Evolutionary conservation across 495 filamentous ascomycete species (phyloP).

Genomic region (Neurospora sp.): DNA sequence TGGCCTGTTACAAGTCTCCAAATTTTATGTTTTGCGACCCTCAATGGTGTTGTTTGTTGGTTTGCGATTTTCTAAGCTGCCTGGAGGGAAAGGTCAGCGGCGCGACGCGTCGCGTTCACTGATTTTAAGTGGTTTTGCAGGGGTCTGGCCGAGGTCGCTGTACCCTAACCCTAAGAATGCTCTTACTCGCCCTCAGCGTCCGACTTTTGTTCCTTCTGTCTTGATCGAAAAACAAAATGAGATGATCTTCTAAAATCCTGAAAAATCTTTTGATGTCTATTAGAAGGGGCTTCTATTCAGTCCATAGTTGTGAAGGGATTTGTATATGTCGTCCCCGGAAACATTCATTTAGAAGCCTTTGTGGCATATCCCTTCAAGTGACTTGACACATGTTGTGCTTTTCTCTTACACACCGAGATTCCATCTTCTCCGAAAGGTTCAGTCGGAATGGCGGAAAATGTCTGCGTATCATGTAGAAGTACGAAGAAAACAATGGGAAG

Average conservation of each 20-base stretch:
- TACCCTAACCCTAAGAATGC: constrained; percentile 11
- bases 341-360: background rate
- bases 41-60: background rate
- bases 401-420: background rate
- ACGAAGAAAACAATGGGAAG: background rate
- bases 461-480: background rate
- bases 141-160: background rate
- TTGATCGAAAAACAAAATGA: background rate
- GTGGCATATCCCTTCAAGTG: background rate
- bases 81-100: background rate
- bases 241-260: background rate
- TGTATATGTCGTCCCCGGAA: background rate
- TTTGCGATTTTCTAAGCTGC: background rate
- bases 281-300: background rate
- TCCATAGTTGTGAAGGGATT: too few species aligned
- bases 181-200: background rate
- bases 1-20: background rate
- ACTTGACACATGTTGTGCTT: background rate
- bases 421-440: background rate
- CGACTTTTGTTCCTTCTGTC: background rate
- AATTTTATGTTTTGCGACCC: background rate
- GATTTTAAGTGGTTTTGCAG: constrained; percentile 15
- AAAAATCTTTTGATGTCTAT: background rate
- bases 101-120: constrained; percentile 15
- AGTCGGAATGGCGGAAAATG: background rate